These are phyloP conservation scores for Zea mays DNA, from an alignment of 176 grass and related monocot species.

Conservation along the genomic window Zm-B73-REFERENCE-NAM-5.0 NC_050101.1:123910501-123911000, in stretches of 20 bases:
- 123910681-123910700: conserved; percentile 50
- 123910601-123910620: conserved; percentile 75
- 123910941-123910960: conserved; percentile 70
- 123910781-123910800: conserved; percentile 39
- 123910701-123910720: conserved; percentile 36
- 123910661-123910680: conserved; percentile 60
- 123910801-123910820: conserved; percentile 59
- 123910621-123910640: conserved; percentile 94
- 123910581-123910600: conserved; percentile 79
- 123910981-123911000: conserved; percentile 68
- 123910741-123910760: conserved; percentile 65
- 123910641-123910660: conserved; percentile 72
- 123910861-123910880: conserved; percentile 57
- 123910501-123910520: conserved; percentile 73
- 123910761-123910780: conserved; percentile 60
- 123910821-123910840: conserved; percentile 66
- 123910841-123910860: conserved; percentile 56
- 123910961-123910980: conserved; percentile 61
- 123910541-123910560: conserved; percentile 66
- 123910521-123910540: conserved; percentile 68
- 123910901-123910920: conserved; percentile 34
- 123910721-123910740: conserved; percentile 49
- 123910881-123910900: conserved; percentile 71
- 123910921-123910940: conserved; percentile 65
- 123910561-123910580: conserved; percentile 94